Percentiles rank a stretch among this genome's conserved stretches.
Conservation (phyloP, 129 eudicot species). For the Heracleum sosnowskyi region DNA sequence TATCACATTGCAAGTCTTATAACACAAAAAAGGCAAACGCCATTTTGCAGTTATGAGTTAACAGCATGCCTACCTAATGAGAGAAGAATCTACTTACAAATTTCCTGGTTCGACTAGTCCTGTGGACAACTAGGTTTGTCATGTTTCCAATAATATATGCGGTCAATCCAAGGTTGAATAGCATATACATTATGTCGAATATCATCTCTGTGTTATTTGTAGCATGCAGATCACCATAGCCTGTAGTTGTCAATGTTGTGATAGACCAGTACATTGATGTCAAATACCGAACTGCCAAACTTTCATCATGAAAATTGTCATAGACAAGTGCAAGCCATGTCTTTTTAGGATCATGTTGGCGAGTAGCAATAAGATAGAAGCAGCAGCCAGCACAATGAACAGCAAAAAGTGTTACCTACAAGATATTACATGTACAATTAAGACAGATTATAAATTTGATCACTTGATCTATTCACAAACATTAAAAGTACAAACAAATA, state of each 20-base stretch:
- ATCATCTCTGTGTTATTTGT: conserved; percentile 59
- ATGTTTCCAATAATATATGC: conserved; percentile 74
- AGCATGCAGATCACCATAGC: conserved; percentile 79
- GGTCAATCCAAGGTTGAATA: conserved; percentile 62
- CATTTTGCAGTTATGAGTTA: background rate
- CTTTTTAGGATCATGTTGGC: conserved; percentile 26
- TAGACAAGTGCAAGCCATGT: conserved; percentile 46
- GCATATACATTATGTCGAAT: conserved; percentile 50
- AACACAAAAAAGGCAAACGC: background rate
- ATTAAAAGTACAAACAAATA: background rate
- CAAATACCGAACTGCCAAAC: conserved; percentile 33
- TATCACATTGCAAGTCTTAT: background rate
- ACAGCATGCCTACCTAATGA: background rate
- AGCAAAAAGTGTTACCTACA: conserved; percentile 65
- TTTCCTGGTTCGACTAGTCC: conserved; percentile 55
- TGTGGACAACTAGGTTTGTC: conserved; percentile 79
- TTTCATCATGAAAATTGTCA: conserved; percentile 22
- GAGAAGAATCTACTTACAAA: conserved; percentile 40
- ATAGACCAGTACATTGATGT: conserved; percentile 73
- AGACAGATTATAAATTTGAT: background rate
- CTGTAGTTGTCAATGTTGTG: conserved; percentile 54
- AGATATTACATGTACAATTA: conserved; percentile 13
- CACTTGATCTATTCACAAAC: background rate
- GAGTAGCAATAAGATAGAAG: conserved; percentile 51
- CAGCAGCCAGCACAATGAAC: conserved; percentile 60